A percentile compares a stretch with the other conserved stretches of the same genome.
phyloP scores from a whole-genome alignment of 1,284 basidiomycete genomes.

The Xanthoconium separans region DNA sequence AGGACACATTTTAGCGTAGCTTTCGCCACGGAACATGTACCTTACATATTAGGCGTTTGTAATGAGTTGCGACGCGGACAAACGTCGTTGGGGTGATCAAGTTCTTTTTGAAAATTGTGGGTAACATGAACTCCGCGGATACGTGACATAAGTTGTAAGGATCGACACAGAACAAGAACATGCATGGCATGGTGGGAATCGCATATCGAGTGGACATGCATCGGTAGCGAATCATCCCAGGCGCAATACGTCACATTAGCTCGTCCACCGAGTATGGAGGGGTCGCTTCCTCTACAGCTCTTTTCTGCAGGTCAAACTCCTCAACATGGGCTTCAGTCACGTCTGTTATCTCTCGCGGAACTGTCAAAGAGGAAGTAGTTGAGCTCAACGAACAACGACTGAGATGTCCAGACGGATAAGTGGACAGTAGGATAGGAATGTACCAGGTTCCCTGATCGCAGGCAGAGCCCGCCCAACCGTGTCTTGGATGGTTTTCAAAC shows the following conservation, averaged over 20 bases:
- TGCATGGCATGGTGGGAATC: too few species aligned
- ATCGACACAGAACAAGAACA: too few species aligned
- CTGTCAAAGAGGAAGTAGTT: not conserved
- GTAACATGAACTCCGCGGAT: too few species aligned
- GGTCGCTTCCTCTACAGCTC: not conserved
- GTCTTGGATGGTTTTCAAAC: constrained; percentile 10
- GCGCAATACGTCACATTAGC: constrained; percentile 9
- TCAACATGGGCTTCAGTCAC: constrained; percentile 17
- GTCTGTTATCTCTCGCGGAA: constrained; percentile 12
- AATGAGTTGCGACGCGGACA: too few species aligned
- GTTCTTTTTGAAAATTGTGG: too few species aligned
- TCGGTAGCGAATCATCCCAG: too few species aligned
- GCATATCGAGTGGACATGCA: too few species aligned
- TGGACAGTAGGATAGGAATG: not conserved
- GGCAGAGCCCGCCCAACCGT: constrained; percentile 13
- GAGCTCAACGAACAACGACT: not conserved
- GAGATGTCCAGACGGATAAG: not conserved
- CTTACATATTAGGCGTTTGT: too few species aligned
- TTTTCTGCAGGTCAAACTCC: constrained; percentile 9
- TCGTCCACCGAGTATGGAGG: constrained; percentile 15
- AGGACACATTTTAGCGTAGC: too few species aligned
- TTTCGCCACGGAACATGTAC: too few species aligned
- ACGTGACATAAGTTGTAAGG: too few species aligned
- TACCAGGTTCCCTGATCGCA: constrained; percentile 13
- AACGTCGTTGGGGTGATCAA: too few species aligned